Conservation (phyloP, 176 grass and related monocot genomes). For the Eragrostis curvula region DNA sequence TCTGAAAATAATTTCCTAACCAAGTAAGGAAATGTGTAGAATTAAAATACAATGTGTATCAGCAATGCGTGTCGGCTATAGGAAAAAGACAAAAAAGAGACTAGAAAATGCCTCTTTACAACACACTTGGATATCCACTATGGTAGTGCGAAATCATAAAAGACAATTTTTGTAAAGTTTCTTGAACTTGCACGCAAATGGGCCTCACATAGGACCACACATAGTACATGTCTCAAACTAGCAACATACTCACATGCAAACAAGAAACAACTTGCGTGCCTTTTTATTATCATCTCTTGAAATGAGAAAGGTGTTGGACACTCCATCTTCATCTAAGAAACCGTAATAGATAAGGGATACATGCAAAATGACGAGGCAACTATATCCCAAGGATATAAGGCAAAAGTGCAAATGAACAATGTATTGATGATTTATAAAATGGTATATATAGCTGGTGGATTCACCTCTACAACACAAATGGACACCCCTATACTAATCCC, state of each 20-base stretch:
- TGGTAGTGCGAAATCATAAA: too few species aligned
- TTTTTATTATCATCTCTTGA: too few species aligned
- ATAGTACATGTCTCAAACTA: too few species aligned
- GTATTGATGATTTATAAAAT: neutral
- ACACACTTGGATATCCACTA: neutral
- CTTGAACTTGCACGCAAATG: neutral
- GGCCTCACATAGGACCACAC: too few species aligned
- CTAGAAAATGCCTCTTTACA: neutral
- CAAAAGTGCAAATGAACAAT: neutral
- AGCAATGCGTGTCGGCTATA: too few species aligned
- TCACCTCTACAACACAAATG: neutral
- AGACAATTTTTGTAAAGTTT: too few species aligned
- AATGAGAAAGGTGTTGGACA: too few species aligned
- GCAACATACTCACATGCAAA: too few species aligned
- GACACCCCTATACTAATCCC: neutral
- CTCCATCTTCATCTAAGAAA: neutral
- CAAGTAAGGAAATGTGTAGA: too few species aligned
- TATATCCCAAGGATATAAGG: neutral
- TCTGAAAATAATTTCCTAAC: too few species aligned
- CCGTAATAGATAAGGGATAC: neutral
- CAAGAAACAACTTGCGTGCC: too few species aligned
- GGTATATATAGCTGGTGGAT: neutral
- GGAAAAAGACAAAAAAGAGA: neutral
- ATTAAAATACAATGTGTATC: too few species aligned
- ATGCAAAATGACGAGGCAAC: neutral